A percentile compares a stretch with the other conserved stretches of the same genome.
These are phyloP conservation scores for Neofusicoccum parvum DNA, from an alignment of 2,329 filamentous ascomycete genomes.

Conservation along the genomic window DNA sequence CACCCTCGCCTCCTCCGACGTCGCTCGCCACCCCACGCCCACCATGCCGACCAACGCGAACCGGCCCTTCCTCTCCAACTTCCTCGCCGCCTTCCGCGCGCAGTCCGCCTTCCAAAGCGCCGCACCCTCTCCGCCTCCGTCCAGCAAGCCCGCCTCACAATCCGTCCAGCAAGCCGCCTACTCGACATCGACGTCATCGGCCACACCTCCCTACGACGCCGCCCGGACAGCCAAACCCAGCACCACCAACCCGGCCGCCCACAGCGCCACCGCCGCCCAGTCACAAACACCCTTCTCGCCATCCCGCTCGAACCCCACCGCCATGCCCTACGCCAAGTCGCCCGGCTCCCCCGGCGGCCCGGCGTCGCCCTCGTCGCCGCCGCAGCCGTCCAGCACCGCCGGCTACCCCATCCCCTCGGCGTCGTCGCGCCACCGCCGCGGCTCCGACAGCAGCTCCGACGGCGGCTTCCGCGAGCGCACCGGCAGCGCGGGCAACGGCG, in stretches of 20 bases:
- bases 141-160: conserved; percentile 41
- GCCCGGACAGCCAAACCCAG: conserved; percentile 23
- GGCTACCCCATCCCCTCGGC: conserved; percentile 15
- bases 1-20: neutral
- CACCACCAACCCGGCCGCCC: neutral
- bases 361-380: conserved; percentile 27
- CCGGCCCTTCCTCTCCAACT: conserved; percentile 67
- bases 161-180: conserved; percentile 38
- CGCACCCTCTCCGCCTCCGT: conserved; percentile 41
- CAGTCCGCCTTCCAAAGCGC: conserved; percentile 63
- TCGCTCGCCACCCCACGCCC: conserved; percentile 1
- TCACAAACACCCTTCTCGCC: conserved; percentile 39
- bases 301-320: conserved; percentile 1
- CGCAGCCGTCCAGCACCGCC: neutral
- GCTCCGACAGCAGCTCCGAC: conserved; percentile 74
- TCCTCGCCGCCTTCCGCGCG: conserved; percentile 67
- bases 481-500: conserved; percentile 50
- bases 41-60: conserved; percentile 48
- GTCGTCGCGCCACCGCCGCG: conserved; percentile 52
- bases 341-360: conserved; percentile 22
- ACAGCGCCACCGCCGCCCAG: conserved; percentile 26
- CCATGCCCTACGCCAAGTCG: conserved; percentile 12
- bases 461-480: conserved; percentile 71
- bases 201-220: conserved; percentile 33
- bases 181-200: conserved; percentile 36